Percentiles rank a stretch among this genome's conserved stretches.
Evolutionary conservation across 2,329 filamentous ascomycete species (phyloP).

Genomic region (Ascochyta fabae): DNA sequence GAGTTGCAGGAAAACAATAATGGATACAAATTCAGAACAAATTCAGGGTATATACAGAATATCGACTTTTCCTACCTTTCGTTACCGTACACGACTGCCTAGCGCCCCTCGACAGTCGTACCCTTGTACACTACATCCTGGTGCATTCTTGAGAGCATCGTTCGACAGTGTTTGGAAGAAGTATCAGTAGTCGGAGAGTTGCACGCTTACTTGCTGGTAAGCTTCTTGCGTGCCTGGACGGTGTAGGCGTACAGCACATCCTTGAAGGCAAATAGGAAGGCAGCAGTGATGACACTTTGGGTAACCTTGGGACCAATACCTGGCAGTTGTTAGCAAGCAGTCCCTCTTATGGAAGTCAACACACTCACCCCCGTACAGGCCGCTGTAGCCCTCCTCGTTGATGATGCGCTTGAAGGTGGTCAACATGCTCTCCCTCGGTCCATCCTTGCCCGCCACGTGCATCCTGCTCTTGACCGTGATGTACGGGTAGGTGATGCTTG

Average conservation of each 20-base stretch:
- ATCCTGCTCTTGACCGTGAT: slow-evolving; percentile 98
- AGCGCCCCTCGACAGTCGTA: not conserved
- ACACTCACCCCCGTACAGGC: slow-evolving; percentile 84
- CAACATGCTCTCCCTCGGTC: slow-evolving; percentile 81
- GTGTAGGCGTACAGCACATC: slow-evolving; percentile 90
- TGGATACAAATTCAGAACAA: slow-evolving; percentile 54
- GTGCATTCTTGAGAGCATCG: not conserved
- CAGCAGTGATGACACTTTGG: slow-evolving; percentile 94
- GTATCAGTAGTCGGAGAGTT: not conserved
- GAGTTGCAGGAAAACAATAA: not conserved
- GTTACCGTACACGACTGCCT: slow-evolving; percentile 45
- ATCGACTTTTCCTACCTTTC: slow-evolving; percentile 7
- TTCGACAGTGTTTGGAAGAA: not conserved
- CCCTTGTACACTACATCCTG: not conserved
- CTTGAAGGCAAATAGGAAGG: slow-evolving; percentile 97
- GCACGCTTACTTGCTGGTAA: slow-evolving; percentile 49
- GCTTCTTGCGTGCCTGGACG: slow-evolving; percentile 64
- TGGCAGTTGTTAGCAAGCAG: slow-evolving; percentile 46
- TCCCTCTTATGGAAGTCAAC: slow-evolving; percentile 11
- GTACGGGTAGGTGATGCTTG: slow-evolving; percentile 94
- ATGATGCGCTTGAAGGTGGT: slow-evolving; percentile 80
- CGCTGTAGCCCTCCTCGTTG: slow-evolving; percentile 86
- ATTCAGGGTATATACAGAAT: slow-evolving; percentile 59
- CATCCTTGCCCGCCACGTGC: slow-evolving; percentile 82
- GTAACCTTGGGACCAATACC: slow-evolving; percentile 96